Base-by-base conservation (phyloP, 176 grass and related monocot species). In the Hordeum marinum region DNA sequence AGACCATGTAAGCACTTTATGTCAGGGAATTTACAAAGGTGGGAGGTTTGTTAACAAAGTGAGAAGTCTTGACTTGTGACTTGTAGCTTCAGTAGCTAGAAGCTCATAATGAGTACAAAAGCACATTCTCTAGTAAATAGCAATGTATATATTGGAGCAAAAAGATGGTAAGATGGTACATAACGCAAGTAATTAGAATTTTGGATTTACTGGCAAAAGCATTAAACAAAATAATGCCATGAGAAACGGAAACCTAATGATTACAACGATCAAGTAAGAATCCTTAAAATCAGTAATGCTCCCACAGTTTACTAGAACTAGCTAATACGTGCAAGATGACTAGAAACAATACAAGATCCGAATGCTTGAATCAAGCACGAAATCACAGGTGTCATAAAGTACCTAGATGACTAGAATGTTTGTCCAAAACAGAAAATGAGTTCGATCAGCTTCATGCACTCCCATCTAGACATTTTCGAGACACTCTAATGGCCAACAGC, bases 1-100 rank as follows among this genome's bases (percentile, higher is more conserved):
- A 80, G 79, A 90, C 17, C 60, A 54, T 78, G 81, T 76, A 76
- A 75, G 39, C 66, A 41, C 11, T 39, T 25, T 79, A 75, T 83
- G 17, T 57, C 10, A 50, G 39, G 36, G 57, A 43, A 89, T 52
- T 83, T 32, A 74, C 24, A 26, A 21, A 68, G 10, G 52, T 17
- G 73, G 72, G 46, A 23, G 25, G 3, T 83, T 55, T 70, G 9
- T 77, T 50, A 35, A 84, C 13, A 40, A 24, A 70, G 76, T 37
- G 21, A n/a, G 54, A 59, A 63, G 15, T 41, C 63, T 66, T 66
- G n/a, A 37, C 26, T 8, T 62, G 62, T 60, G 24, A 31, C n/a
- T n/a, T 39, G 61, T 68, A 81, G 9, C 6, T 76, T 41, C 36
- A 75, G 46, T 26, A 29, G 8, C 5, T 76, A 61, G 13, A 39